Conservation (phyloP, 2,329 filamentous ascomycete species). For the Penicillium freii region DNA sequence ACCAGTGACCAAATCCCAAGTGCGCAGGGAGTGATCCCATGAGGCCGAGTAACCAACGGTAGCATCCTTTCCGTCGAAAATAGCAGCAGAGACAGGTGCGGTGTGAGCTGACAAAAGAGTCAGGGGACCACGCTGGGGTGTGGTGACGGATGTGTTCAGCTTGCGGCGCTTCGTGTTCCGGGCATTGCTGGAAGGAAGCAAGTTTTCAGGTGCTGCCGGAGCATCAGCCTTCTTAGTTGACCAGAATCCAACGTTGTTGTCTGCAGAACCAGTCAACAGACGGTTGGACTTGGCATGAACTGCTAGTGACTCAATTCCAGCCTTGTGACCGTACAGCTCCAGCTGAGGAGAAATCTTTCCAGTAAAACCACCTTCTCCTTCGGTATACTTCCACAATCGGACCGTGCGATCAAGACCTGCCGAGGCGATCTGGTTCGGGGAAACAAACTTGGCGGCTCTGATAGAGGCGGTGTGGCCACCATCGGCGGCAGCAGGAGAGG, state of each 20-base stretch:
- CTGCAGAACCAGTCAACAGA: constrained; percentile 80
- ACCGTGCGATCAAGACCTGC: constrained; percentile 81
- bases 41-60: constrained; percentile 91
- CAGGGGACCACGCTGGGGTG: constrained; percentile 73
- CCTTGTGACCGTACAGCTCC: constrained; percentile 80
- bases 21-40: constrained; percentile 85
- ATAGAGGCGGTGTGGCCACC: constrained; percentile 75
- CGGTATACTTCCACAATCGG: constrained; percentile 83
- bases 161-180: constrained; percentile 74
- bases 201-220: constrained; percentile 67
- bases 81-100: constrained; percentile 70
- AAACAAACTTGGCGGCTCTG: constrained; percentile 81
- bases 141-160: constrained; percentile 56
- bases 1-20: constrained; percentile 83
- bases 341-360: constrained; percentile 67
- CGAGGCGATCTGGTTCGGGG: constrained; percentile 74
- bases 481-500: constrained; percentile 63
- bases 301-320: constrained; percentile 70
- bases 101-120: constrained; percentile 70
- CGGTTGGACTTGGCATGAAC: constrained; percentile 71
- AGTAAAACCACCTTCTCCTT: constrained; percentile 60
- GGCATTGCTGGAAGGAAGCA: constrained; percentile 65
- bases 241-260: constrained; percentile 86
- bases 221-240: constrained; percentile 73
- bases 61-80: constrained; percentile 80